Conservation (phyloP, 306 rosid species). For the Hippophae rhamnoides region DNA sequence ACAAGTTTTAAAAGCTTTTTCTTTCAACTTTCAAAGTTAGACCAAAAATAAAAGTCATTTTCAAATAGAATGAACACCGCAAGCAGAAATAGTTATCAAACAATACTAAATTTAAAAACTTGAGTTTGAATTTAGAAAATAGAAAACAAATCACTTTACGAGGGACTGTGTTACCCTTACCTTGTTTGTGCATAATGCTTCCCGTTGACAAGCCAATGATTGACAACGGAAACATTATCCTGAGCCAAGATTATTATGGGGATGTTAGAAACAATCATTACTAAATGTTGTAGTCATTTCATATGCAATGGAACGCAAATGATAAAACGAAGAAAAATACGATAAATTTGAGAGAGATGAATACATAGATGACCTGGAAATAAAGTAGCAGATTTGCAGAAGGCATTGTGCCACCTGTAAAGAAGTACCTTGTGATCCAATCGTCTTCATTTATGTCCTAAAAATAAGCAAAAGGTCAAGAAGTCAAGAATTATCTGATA, state of each 20-base stretch:
- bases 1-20: no score
- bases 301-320: not conserved
- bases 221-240: slow-evolving; percentile 67
- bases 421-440: slow-evolving; percentile 85
- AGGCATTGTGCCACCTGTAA: slow-evolving; percentile 90
- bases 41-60: no score
- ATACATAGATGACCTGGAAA: slow-evolving; percentile 54
- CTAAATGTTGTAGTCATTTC: not conserved
- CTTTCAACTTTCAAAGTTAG: no score
- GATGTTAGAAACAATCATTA: slow-evolving; percentile 4
- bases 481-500: no score
- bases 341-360: not conserved
- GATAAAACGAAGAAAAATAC: not conserved
- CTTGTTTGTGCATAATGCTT: slow-evolving; percentile 84
- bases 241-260: slow-evolving; percentile 19
- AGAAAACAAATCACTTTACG: no score
- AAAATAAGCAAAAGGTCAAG: slow-evolving; percentile 9
- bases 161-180: slow-evolving; percentile 20
- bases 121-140: no score
- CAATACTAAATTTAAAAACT: no score
- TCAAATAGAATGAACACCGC: no score
- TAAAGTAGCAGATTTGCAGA: slow-evolving; percentile 84
- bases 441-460: slow-evolving; percentile 83
- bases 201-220: slow-evolving; percentile 88
- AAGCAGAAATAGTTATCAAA: no score